Conservation (phyloP, 2,329 filamentous ascomycete genomes). For the Cordyceps pruinosa region DNA sequence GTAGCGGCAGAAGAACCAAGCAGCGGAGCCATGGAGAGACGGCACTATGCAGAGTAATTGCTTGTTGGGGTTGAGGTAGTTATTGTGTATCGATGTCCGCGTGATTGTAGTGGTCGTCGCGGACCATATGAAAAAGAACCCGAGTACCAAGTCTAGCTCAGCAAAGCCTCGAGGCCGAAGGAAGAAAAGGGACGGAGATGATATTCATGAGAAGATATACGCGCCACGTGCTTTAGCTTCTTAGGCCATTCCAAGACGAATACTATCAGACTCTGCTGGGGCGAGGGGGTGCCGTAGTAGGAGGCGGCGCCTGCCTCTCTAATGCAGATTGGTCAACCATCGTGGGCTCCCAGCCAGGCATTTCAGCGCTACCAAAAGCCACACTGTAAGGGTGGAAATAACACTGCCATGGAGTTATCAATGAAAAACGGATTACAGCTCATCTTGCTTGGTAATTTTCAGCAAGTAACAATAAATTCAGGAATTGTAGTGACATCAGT, state of each 20-base stretch:
- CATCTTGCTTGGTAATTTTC: no score
- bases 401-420: no score
- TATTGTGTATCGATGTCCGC: neutral
- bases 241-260: no score
- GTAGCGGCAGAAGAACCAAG: constrained; percentile 3
- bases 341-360: neutral
- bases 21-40: neutral
- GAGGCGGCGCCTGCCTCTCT: neutral
- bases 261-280: no score
- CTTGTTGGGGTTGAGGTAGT: neutral
- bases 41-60: no score
- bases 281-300: no score
- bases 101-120: neutral
- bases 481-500: no score
- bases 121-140: no score
- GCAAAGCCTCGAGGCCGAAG: neutral
- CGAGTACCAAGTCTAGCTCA: neutral
- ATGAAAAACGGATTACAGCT: no score
- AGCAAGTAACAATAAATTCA: no score
- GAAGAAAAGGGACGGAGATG: neutral
- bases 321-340: neutral
- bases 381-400: neutral
- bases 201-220: neutral
- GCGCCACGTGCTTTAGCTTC: neutral
- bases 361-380: neutral